Evolutionary conservation across 2,329 filamentous ascomycete genomes (phyloP), one percentile per base, ranked within the genome.

Genomic region (Periconia sp.): DNA sequence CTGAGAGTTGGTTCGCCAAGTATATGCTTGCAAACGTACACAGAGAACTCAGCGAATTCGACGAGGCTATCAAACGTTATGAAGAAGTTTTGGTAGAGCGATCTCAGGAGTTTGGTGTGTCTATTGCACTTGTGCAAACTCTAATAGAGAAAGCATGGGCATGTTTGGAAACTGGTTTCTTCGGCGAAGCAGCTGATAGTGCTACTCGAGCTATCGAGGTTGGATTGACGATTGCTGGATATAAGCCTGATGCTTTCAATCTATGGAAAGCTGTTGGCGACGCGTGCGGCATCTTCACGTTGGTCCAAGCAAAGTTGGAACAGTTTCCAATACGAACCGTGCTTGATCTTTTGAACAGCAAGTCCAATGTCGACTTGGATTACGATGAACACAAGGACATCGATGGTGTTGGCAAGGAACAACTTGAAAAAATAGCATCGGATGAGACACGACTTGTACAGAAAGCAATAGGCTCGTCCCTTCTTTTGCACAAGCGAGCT

Each of bases 11-110:
- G 94, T 99, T 97, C 71, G 92, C 92, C 8, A 91, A 91, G 68
- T 97, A 97, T 73, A 95, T 99, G 88, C 84, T 97, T 55, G 92
- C 91, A 41, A 97, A 99, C 65, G 90, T 99, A 50, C 91, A 92
- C 72, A 86, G 92, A 50, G 93, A 97, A 69, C 81, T 97, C 45
- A 92, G 91, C n/a, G 88, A 95, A 41, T 96, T 88, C 63, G 89
- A 96, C 55, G 86, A 90, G 50, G 90, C 94, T 0, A 89, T 96
- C 54, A 72, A 78, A 23, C 84, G 91, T 6, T 96, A 97, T 66
- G 82, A 85, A 61, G 78, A 82, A 11, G 91, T 97, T 8, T 81
- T 96, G 45, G 75, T 79, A 19, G 79, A 81, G 11, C 86, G 87
- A 17, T 84, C 87, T 0, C 78, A 81, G 18, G 94, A 99, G 69